phyloP scores from a whole-genome alignment of 75 land plant species.

The Selaginella tamariscina region DNA sequence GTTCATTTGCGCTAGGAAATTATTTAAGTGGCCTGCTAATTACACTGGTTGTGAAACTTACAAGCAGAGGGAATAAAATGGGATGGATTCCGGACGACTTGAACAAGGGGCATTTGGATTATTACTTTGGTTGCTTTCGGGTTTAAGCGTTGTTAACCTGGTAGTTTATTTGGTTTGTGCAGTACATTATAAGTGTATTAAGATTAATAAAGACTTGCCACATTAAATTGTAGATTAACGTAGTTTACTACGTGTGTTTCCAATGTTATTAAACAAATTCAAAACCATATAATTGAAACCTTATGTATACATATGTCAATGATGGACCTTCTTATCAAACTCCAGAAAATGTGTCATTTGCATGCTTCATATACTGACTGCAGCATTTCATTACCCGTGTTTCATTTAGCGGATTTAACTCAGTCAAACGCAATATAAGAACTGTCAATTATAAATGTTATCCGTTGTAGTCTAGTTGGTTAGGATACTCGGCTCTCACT shows the following conservation, averaged over 20 bases:
- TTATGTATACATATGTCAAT: no score
- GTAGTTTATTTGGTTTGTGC: conserved; percentile 3
- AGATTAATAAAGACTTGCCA: conserved; percentile 1
- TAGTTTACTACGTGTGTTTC: no score
- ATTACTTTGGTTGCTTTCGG: neutral
- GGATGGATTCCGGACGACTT: neutral
- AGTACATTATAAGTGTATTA: neutral
- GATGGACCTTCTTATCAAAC: no score
- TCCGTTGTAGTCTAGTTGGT: conserved; percentile 99
- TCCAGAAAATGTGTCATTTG: no score
- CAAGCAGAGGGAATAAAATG: neutral
- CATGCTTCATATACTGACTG: no score
- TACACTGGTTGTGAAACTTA: neutral
- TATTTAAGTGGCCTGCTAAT: neutral
- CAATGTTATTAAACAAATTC: no score
- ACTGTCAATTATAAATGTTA: no score
- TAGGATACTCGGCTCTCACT: conserved; percentile 99
- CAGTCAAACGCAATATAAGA: no score
- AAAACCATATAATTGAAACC: no score
- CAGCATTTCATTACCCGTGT: no score
- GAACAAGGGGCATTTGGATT: neutral
- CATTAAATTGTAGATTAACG: no score
- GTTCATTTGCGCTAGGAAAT: conserved; percentile 9
- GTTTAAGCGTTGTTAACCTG: conserved; percentile 1
- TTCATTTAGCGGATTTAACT: no score